Conservation (phyloP, 768 basidiomycete species). For the Boletus rex-veris region DNA sequence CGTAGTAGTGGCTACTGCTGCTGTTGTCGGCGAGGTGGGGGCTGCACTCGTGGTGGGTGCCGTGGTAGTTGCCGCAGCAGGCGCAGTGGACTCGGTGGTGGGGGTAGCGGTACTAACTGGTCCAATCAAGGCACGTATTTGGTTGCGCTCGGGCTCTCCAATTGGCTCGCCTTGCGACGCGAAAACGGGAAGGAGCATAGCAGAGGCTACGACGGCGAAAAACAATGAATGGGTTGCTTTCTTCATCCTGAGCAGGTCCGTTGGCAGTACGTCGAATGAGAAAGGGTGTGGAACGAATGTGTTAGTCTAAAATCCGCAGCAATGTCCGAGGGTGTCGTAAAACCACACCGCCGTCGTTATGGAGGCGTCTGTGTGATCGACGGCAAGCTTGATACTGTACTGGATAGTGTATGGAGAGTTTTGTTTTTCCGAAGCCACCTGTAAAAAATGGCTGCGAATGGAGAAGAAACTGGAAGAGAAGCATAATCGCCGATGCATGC, state of each 20-base stretch:
- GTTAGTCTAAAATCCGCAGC: slow-evolving; percentile 24
- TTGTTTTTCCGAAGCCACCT: neutral
- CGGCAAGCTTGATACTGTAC: slow-evolving; percentile 1
- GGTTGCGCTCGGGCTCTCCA: slow-evolving; percentile 7
- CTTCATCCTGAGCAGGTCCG: slow-evolving; percentile 22
- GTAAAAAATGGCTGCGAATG: neutral
- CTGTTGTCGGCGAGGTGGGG: neutral
- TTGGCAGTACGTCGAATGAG: slow-evolving; percentile 3
- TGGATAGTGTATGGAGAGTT: neutral
- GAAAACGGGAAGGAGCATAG: slow-evolving; percentile 24
- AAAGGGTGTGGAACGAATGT: slow-evolving; percentile 18
- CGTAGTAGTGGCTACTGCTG: slow-evolving; percentile 8
- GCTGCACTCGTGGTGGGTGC: neutral
- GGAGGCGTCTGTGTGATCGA: neutral
- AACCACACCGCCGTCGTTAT: slow-evolving; percentile 11
- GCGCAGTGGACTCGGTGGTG: neutral
- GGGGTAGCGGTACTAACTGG: neutral
- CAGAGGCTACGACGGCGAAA: slow-evolving; percentile 26
- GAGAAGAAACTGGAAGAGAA: slow-evolving; percentile 5
- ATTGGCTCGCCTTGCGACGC: slow-evolving; percentile 22
- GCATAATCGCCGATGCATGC: slow-evolving; percentile 9
- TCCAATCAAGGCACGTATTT: slow-evolving; percentile 12
- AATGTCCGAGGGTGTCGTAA: slow-evolving; percentile 8
- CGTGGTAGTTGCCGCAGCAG: neutral
- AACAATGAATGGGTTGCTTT: slow-evolving; percentile 23